Percentiles rank a stretch among this genome's conserved stretches.
These are phyloP conservation scores for Yamadazyma diospyri DNA, from an alignment of 1,139 yeast species.

Conservation along the genomic window DNA sequence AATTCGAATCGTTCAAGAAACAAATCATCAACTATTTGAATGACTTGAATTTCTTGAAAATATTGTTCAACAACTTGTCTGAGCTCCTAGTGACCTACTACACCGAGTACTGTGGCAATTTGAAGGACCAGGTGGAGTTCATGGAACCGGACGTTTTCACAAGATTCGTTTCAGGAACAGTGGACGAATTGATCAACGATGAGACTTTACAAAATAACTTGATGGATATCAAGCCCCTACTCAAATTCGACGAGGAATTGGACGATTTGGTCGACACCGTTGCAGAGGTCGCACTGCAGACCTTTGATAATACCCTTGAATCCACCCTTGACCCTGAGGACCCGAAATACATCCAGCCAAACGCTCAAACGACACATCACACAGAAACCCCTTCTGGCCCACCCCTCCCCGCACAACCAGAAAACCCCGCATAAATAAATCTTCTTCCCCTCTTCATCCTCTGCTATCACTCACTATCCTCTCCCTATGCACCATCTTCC, in stretches of 20 bases:
- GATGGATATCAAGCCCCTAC: slow-evolving; percentile 16
- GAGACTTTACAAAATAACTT: slow-evolving; percentile 11
- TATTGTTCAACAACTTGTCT: slow-evolving; percentile 30
- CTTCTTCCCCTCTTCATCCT: too few relatives aligned
- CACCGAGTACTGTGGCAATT: slow-evolving; percentile 25
- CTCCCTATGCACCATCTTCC: slow-evolving; percentile 31
- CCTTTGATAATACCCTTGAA: too few relatives aligned
- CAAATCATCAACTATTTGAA: slow-evolving; percentile 49
- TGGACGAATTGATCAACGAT: slow-evolving; percentile 14
- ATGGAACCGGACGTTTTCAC: slow-evolving; percentile 58
- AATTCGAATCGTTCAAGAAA: slow-evolving; percentile 53
- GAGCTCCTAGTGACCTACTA: slow-evolving; percentile 29
- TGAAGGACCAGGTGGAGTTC: slow-evolving; percentile 25
- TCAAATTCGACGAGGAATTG: slow-evolving; percentile 15
- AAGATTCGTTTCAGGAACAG: slow-evolving; percentile 33
- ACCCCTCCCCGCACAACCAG: too few relatives aligned
- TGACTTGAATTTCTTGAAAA: slow-evolving; percentile 30
- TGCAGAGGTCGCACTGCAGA: too few relatives aligned
- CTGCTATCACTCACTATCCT: too few relatives aligned
- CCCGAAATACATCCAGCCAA: too few relatives aligned
- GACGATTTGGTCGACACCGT: background rate
- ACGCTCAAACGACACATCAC: too few relatives aligned
- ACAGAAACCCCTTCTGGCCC: background rate
- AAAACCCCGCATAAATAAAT: too few relatives aligned
- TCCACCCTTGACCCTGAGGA: slow-evolving; percentile 1